Evolutionary conservation across 2,329 filamentous ascomycete species (phyloP).

Genomic region (Cercospora citrullina): DNA sequence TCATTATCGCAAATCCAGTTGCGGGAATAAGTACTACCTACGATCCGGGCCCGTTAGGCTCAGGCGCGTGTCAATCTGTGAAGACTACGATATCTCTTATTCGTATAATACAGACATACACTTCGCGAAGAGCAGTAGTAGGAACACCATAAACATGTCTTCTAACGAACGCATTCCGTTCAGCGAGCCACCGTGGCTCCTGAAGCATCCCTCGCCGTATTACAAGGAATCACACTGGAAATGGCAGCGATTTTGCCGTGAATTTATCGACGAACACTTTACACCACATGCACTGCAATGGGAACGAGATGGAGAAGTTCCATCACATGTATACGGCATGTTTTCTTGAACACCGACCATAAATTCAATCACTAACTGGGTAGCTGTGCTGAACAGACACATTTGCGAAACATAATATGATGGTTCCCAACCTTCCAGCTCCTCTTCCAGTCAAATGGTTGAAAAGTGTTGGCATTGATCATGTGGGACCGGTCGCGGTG

Average conservation of each 20-base stretch:
- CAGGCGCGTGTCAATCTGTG: background rate
- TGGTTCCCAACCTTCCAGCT: slow-evolving; percentile 68
- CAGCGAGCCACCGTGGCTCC: slow-evolving; percentile 79
- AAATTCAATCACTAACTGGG: background rate
- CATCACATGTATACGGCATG: background rate
- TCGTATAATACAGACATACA: background rate
- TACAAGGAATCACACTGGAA: slow-evolving; percentile 71
- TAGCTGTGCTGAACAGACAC: slow-evolving; percentile 51
- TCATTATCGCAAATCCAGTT: background rate
- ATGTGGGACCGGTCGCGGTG: slow-evolving; percentile 68
- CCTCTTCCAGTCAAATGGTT: slow-evolving; percentile 76
- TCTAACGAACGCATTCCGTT: background rate
- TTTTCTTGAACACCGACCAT: background rate
- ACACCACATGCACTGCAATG: slow-evolving; percentile 72
- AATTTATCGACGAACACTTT: slow-evolving; percentile 70
- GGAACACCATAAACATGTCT: background rate
- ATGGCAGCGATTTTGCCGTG: slow-evolving; percentile 67
- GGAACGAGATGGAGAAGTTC: slow-evolving; percentile 52
- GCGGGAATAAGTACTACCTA: background rate
- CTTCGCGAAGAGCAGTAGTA: background rate
- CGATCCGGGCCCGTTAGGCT: background rate
- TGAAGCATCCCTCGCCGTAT: slow-evolving; percentile 75
- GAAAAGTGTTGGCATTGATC: slow-evolving; percentile 72
- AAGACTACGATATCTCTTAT: background rate
- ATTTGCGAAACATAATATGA: slow-evolving; percentile 72